These are phyloP conservation scores for Sindora glabra DNA, from an alignment of 306 rosid genomes.

Conservation along the genomic window DNA sequence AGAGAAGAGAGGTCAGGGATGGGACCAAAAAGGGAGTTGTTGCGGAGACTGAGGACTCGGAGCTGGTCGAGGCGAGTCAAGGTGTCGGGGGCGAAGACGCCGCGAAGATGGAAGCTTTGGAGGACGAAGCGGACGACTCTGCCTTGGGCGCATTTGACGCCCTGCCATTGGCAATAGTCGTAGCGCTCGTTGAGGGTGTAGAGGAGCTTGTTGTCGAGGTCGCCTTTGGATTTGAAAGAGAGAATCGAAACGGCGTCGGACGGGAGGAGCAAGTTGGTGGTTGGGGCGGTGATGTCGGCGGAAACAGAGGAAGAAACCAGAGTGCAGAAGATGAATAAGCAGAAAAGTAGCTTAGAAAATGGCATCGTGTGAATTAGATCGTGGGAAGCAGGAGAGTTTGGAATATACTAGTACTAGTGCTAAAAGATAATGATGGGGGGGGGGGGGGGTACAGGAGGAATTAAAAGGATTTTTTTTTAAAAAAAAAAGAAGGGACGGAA, in stretches of 20 bases:
- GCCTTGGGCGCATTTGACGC: constrained; percentile 75
- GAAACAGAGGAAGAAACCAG: not conserved
- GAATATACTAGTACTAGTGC: not conserved
- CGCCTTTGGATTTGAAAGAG: constrained; percentile 68
- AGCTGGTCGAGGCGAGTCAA: constrained; percentile 72
- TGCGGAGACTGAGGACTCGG: constrained; percentile 58
- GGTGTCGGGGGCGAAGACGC: constrained; percentile 44
- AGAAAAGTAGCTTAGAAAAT: not conserved
- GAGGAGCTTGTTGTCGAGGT: constrained; percentile 62
- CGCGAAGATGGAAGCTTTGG: constrained; percentile 40
- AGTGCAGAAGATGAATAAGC: not conserved
- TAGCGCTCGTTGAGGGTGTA: constrained; percentile 52
- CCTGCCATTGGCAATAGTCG: constrained; percentile 85
- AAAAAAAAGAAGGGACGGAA: too few relatives aligned
- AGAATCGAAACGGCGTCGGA: constrained; percentile 66
- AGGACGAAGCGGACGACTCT: constrained; percentile 55
- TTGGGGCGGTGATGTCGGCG: not conserved
- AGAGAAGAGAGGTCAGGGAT: constrained; percentile 70
- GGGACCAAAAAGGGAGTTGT: constrained; percentile 77
- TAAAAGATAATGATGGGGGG: not conserved
- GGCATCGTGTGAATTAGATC: constrained; percentile 5
- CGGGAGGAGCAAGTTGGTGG: constrained; percentile 5
- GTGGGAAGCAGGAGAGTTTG: not conserved
- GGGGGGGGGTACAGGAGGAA: too few relatives aligned
- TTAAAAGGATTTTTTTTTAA: too few relatives aligned